phyloP scores from a whole-genome alignment of 2,329 filamentous ascomycete genomes.

The Botrytis sinoallii region DNA sequence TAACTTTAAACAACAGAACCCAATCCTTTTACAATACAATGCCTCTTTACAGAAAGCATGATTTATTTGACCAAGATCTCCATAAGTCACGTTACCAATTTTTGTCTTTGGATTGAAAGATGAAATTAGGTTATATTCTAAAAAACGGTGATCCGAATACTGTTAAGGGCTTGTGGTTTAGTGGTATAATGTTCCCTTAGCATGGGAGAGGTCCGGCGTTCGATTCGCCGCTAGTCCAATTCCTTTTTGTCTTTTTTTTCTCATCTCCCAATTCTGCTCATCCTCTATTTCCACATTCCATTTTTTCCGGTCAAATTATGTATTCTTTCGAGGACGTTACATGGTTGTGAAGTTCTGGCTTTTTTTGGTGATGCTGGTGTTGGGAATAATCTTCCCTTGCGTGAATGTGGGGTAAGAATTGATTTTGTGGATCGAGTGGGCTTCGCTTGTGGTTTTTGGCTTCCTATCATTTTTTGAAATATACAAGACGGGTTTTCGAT shows the following conservation, averaged over 20 bases:
- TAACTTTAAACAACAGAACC: too few species aligned
- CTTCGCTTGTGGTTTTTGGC: background rate
- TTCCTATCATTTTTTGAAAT: background rate
- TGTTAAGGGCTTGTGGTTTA: constrained; percentile 1
- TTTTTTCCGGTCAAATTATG: background rate
- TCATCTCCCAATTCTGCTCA: background rate
- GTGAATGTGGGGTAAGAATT: background rate
- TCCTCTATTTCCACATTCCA: background rate
- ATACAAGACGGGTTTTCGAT: too few species aligned
- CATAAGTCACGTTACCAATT: too few species aligned
- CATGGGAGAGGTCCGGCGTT: background rate
- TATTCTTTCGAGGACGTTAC: background rate
- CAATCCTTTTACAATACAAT: too few species aligned
- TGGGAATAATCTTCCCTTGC: background rate
- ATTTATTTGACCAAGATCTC: too few species aligned
- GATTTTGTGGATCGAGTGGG: background rate
- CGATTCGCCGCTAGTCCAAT: background rate
- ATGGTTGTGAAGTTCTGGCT: background rate
- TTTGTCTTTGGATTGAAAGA: too few species aligned
- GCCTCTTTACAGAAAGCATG: too few species aligned
- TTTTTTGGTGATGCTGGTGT: background rate
- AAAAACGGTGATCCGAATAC: too few species aligned
- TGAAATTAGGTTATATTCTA: too few species aligned
- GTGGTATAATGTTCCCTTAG: constrained; percentile 3
- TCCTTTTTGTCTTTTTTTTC: background rate